Evolutionary conservation across 2,329 filamentous ascomycete genomes (phyloP).

Genomic region (Fusarium tuaranense): DNA sequence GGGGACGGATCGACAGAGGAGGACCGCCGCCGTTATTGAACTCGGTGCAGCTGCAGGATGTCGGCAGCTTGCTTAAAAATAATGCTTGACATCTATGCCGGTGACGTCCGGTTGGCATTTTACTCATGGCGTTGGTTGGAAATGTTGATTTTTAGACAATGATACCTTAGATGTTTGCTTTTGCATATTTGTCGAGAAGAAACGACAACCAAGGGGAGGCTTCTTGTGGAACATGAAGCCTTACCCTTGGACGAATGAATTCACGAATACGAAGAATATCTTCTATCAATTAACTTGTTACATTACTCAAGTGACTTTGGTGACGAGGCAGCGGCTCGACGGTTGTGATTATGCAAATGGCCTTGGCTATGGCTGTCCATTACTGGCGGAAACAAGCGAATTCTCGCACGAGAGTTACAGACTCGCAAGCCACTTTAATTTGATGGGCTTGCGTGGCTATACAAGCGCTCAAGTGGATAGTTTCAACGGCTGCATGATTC

Average conservation of each 20-base stretch:
- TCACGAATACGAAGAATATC: slow-evolving; percentile 28
- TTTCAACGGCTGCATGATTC: too few relatives aligned
- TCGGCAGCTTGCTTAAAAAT: slow-evolving; percentile 47
- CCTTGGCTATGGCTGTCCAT: too few relatives aligned
- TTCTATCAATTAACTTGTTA: too few relatives aligned
- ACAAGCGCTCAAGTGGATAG: too few relatives aligned
- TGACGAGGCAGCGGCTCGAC: too few relatives aligned
- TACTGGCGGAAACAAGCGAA: too few relatives aligned
- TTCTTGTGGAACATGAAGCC: slow-evolving; percentile 10
- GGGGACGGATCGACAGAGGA: slow-evolving; percentile 47
- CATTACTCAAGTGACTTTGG: too few relatives aligned
- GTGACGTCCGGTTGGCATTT: slow-evolving; percentile 26
- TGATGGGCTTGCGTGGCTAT: too few relatives aligned
- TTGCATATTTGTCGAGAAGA: slow-evolving; percentile 36
- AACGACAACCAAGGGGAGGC: slow-evolving; percentile 20
- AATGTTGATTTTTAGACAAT: slow-evolving; percentile 45
- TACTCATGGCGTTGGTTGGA: slow-evolving; percentile 40
- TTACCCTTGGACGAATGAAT: slow-evolving; percentile 37
- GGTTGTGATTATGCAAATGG: too few relatives aligned
- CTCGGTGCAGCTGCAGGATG: slow-evolving; percentile 49
- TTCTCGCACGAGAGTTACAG: too few relatives aligned
- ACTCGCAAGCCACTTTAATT: too few relatives aligned
- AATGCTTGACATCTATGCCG: slow-evolving; percentile 8
- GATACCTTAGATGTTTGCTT: slow-evolving; percentile 46
- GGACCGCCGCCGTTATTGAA: slow-evolving; percentile 44